A percentile compares a stretch with the other conserved stretches of the same genome.
These are phyloP conservation scores for Acaromyces ingoldii DNA, from an alignment of 1,284 basidiomycete species.

Conservation along the genomic window DNA sequence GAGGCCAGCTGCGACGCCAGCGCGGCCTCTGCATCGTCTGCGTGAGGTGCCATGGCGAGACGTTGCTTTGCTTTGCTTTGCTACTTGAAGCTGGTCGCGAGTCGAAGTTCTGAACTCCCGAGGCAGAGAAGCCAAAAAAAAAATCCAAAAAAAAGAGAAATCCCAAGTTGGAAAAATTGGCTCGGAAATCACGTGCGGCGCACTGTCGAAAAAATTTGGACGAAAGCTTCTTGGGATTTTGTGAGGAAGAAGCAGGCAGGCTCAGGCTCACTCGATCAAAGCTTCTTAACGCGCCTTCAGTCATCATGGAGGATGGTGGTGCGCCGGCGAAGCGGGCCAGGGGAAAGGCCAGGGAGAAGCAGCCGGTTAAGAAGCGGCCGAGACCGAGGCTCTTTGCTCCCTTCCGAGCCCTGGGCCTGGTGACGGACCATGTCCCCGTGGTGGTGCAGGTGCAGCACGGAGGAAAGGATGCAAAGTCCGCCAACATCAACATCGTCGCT, in stretches of 20 bases:
- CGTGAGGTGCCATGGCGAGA: slow-evolving; percentile 10
- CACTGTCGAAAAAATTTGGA: too few species aligned
- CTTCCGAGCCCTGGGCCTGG: slow-evolving; percentile 85
- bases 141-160: too few species aligned
- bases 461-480: slow-evolving; percentile 69
- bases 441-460: slow-evolving; percentile 74
- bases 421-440: slow-evolving; percentile 88
- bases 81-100: too few species aligned
- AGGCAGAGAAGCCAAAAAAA: too few species aligned
- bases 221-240: too few species aligned
- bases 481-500: slow-evolving; percentile 66
- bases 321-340: slow-evolving; percentile 2
- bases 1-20: slow-evolving; percentile 42
- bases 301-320: slow-evolving; percentile 13
- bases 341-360: not conserved
- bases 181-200: too few species aligned
- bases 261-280: too few species aligned
- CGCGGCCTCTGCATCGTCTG: slow-evolving; percentile 35
- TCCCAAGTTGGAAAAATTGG: too few species aligned
- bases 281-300: too few species aligned
- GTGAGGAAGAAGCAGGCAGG: too few species aligned
- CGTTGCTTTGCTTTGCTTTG: too few species aligned
- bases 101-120: too few species aligned
- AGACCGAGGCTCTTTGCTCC: slow-evolving; percentile 71
- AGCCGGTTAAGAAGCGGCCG: not conserved